A percentile compares a stretch with the other conserved stretches of the same genome.
phyloP scores from a whole-genome alignment of 257 asterid species.

The Penstemon newberryi region DNA sequence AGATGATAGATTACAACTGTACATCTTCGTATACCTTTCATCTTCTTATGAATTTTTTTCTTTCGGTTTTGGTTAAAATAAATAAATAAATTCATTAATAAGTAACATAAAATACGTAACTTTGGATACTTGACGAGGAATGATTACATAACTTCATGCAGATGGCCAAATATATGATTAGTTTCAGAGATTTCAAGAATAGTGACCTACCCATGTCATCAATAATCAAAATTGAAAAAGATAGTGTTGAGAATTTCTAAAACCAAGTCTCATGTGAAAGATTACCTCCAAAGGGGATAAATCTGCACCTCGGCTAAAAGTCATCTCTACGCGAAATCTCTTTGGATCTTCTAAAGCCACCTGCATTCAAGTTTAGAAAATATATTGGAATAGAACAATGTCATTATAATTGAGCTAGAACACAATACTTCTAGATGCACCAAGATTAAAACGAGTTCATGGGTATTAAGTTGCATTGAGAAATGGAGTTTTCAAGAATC shows the following conservation, averaged over 20 bases:
- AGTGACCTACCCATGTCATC: background rate
- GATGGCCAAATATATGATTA: too few relatives aligned
- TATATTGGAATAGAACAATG: too few relatives aligned
- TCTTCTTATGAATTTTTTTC: too few relatives aligned
- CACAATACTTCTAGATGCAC: background rate
- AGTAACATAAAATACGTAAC: too few relatives aligned
- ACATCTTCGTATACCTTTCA: too few relatives aligned
- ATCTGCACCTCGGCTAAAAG: slow-evolving; percentile 94
- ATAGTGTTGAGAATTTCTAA: background rate
- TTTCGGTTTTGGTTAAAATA: too few relatives aligned
- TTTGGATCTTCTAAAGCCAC: slow-evolving; percentile 81
- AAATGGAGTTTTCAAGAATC: background rate
- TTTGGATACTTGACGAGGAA: too few relatives aligned
- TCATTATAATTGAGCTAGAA: slow-evolving; percentile 21
- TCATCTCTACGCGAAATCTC: slow-evolving; percentile 80
- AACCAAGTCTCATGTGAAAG: slow-evolving; percentile 1
- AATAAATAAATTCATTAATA: too few relatives aligned
- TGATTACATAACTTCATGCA: too few relatives aligned
- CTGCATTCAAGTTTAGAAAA: slow-evolving; percentile 42
- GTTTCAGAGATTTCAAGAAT: background rate
- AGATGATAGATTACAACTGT: too few relatives aligned
- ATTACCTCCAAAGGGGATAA: slow-evolving; percentile 86
- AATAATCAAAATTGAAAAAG: slow-evolving; percentile 1
- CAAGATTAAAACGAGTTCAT: background rate
- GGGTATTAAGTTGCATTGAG: background rate